A percentile compares a stretch with the other conserved stretches of the same genome.
phyloP scores from a whole-genome alignment of 345 rosid genomes.

The Physaria fendleri region DNA sequence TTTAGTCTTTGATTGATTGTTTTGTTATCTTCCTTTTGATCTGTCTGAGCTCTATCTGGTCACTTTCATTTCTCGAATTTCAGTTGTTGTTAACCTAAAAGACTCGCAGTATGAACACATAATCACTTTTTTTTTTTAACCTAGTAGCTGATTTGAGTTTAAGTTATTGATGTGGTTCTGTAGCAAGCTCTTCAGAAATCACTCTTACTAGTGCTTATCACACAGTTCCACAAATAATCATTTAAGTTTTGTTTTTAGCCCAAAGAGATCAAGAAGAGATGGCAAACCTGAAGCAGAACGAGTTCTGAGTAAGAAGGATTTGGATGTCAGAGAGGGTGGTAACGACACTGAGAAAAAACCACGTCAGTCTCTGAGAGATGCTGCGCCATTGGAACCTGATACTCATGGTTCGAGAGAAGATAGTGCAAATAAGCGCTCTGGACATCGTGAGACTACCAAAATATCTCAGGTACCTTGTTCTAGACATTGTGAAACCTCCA shows the following conservation, averaged over 20 bases:
- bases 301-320: slow-evolving; percentile 26
- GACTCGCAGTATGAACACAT: not conserved
- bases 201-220: not conserved
- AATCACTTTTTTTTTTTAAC: not conserved
- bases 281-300: slow-evolving; percentile 54
- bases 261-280: slow-evolving; percentile 76
- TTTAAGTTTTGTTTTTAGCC: slow-evolving; percentile 36
- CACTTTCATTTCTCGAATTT: not conserved
- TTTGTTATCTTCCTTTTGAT: not conserved
- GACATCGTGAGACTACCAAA: slow-evolving; percentile 32
- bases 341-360: slow-evolving; percentile 38
- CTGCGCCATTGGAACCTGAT: slow-evolving; percentile 50
- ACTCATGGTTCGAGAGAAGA: slow-evolving; percentile 35
- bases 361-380: slow-evolving; percentile 44
- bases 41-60: not conserved
- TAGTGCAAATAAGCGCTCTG: slow-evolving; percentile 39
- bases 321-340: slow-evolving; percentile 32
- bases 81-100: not conserved
- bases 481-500: no score
- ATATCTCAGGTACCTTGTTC: slow-evolving; percentile 48
- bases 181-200: not conserved
- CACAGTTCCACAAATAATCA: not conserved
- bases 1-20: not conserved
- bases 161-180: not conserved
- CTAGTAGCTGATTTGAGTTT: not conserved